Evolutionary conservation across 257 asterid genomes (phyloP).

Genomic region (Verbascum thapsus): DNA sequence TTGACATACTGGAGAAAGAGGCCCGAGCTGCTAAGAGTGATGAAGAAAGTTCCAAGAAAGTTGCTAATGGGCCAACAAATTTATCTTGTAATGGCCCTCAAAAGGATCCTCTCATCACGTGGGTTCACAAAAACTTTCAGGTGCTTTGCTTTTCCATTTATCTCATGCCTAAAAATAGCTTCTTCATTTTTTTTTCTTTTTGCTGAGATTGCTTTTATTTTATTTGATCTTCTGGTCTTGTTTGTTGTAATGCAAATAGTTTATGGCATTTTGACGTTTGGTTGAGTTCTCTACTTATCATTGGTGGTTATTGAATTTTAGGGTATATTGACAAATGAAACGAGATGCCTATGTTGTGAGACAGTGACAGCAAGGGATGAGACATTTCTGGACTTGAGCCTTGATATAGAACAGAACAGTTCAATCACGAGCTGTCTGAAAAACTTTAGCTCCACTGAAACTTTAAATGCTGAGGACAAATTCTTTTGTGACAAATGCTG

Average conservation of each 20-base stretch:
- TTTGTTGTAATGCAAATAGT: constrained; percentile 2
- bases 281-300: not conserved
- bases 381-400: constrained; percentile 84
- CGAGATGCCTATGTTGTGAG: constrained; percentile 82
- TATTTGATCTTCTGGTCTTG: not conserved
- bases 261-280: constrained; percentile 3
- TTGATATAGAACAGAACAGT: constrained; percentile 88
- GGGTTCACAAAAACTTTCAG: constrained; percentile 96
- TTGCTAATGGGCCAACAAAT: constrained; percentile 67
- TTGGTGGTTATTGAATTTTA: constrained; percentile 35
- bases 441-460: constrained; percentile 86
- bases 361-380: constrained; percentile 95
- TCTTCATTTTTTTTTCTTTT: not conserved
- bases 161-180: constrained; percentile 3
- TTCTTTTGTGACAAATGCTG: constrained; percentile 89
- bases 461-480: constrained; percentile 84
- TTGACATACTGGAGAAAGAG: constrained; percentile 89
- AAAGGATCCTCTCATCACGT: constrained; percentile 72
- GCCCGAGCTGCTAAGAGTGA: constrained; percentile 58
- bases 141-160: constrained; percentile 37
- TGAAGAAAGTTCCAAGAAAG: constrained; percentile 53
- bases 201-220: constrained; percentile 1
- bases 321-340: constrained; percentile 87
- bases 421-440: constrained; percentile 87
- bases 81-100: constrained; percentile 47